Conservation (phyloP, 208 protist genomes). For the Novymonas esmeraldas region DNA sequence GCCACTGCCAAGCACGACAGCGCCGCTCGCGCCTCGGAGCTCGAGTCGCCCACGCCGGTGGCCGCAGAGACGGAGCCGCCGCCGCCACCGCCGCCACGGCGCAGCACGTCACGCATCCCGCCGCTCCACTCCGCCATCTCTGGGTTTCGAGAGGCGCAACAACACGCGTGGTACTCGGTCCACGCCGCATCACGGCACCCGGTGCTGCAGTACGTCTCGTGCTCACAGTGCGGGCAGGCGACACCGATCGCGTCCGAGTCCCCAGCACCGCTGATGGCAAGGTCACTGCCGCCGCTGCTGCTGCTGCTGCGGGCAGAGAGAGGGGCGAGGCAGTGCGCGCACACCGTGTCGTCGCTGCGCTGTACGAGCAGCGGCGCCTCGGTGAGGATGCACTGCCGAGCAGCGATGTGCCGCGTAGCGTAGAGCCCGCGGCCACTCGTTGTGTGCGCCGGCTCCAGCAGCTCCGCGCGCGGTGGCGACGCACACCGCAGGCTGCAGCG, state of each 20-base stretch:
- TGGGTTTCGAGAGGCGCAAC: constrained; percentile 65
- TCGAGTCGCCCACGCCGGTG: constrained; percentile 12
- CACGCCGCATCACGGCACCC: constrained; percentile 76
- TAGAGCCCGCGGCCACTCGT: constrained; percentile 77
- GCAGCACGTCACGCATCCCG: constrained; percentile 55
- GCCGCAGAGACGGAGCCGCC: background rate
- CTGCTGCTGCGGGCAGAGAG: constrained; percentile 15
- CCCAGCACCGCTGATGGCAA: background rate
- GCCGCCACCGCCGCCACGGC: constrained; percentile 7
- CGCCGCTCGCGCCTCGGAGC: constrained; percentile 57
- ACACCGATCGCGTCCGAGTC: constrained; percentile 25
- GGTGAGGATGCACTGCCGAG: constrained; percentile 48
- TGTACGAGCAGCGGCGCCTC: constrained; percentile 71
- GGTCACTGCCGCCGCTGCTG: constrained; percentile 1
- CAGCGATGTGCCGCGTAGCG: constrained; percentile 44
- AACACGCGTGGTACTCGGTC: constrained; percentile 73
- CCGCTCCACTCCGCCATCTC: constrained; percentile 51
- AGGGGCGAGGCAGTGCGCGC: constrained; percentile 75
- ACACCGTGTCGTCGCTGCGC: constrained; percentile 47
- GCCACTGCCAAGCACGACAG: constrained; percentile 74
- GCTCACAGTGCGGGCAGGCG: constrained; percentile 50
- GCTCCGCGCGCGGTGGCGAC: constrained; percentile 40
- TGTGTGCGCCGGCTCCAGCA: constrained; percentile 61
- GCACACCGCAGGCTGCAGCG: constrained; percentile 28
- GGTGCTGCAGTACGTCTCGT: constrained; percentile 75